Conservation (phyloP, 2,329 filamentous ascomycete species). For the Tympanopsis confertula region DNA sequence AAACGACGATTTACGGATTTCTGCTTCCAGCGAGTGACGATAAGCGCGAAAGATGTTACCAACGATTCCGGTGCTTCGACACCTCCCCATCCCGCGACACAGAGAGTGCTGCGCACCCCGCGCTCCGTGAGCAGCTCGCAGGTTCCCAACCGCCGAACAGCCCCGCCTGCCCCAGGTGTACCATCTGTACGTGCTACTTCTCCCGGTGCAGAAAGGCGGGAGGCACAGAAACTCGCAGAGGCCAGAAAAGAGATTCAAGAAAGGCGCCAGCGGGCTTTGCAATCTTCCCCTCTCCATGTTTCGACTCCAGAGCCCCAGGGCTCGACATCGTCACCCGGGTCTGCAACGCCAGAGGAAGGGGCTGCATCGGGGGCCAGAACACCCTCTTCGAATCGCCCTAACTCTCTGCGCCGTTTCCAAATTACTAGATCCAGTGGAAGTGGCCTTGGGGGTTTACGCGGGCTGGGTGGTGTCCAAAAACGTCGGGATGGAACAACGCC, state of each 20-base stretch:
- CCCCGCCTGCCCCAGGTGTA: constrained; percentile 10
- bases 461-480: constrained; percentile 4
- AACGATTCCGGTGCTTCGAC: constrained; percentile 6
- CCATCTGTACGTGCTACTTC: constrained; percentile 25
- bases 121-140: not conserved
- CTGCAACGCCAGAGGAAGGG: not conserved
- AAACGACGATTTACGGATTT: constrained; percentile 34
- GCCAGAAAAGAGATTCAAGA: constrained; percentile 16
- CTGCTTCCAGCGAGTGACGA: constrained; percentile 27
- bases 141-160: not conserved
- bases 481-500: constrained; percentile 1
- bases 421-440: constrained; percentile 11
- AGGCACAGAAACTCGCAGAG: constrained; percentile 15
- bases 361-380: not conserved
- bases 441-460: constrained; percentile 19
- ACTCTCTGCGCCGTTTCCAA: not conserved
- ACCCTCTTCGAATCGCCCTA: constrained; percentile 11
- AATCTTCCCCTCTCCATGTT: not conserved
- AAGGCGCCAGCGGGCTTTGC: constrained; percentile 9
- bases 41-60: constrained; percentile 8
- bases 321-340: not conserved
- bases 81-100: constrained; percentile 2
- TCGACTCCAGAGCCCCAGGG: not conserved
- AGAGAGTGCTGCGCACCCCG: not conserved
- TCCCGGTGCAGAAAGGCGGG: constrained; percentile 24